Conservation (phyloP, 352 stramenopile genomes). For the Elongisporangium anandrum region DNA sequence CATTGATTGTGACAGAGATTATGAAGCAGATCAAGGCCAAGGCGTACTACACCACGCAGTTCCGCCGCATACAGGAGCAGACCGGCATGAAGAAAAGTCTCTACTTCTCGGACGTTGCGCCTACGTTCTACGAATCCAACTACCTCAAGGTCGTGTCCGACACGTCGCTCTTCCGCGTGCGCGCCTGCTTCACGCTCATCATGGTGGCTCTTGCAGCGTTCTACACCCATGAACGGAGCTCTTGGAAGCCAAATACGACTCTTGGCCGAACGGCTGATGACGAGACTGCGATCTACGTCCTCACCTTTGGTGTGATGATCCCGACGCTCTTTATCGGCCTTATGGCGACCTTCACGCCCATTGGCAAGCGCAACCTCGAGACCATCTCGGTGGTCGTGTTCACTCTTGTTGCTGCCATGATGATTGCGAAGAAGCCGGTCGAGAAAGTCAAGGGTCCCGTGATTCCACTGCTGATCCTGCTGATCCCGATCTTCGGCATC, state of each 20-base stretch:
- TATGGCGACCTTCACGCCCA: slow-evolving; percentile 39
- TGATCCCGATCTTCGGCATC: slow-evolving; percentile 85
- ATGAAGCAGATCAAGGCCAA: slow-evolving; percentile 80
- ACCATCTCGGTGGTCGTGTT: slow-evolving; percentile 61
- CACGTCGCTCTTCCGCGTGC: slow-evolving; percentile 45
- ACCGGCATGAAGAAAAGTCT: slow-evolving; percentile 62
- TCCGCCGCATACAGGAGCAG: slow-evolving; percentile 75
- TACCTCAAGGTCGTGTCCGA: slow-evolving; percentile 54
- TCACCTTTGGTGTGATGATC: slow-evolving; percentile 66
- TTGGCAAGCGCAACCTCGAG: slow-evolving; percentile 51
- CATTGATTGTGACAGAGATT: slow-evolving; percentile 33
- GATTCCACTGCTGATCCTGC: slow-evolving; percentile 70
- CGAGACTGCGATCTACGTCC: slow-evolving; percentile 34
- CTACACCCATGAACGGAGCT: slow-evolving; percentile 51
- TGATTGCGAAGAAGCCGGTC: slow-evolving; percentile 80
- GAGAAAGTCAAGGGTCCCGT: slow-evolving; percentile 61
- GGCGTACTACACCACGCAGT: slow-evolving; percentile 75
- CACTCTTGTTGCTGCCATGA: slow-evolving; percentile 43
- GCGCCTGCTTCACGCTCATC: slow-evolving; percentile 52
- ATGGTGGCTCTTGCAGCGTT: slow-evolving; percentile 50
- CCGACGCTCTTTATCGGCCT: slow-evolving; percentile 50
- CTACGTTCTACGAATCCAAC: slow-evolving; percentile 59
- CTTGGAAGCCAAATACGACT: slow-evolving; percentile 26
- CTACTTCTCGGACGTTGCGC: slow-evolving; percentile 54
- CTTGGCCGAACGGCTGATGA: slow-evolving; percentile 33